Evolutionary conservation across 805 yeast genomes (phyloP), one percentile per base, ranked within the genome.

Genomic region (Zygosaccharomyces pseudorouxii): DNA sequence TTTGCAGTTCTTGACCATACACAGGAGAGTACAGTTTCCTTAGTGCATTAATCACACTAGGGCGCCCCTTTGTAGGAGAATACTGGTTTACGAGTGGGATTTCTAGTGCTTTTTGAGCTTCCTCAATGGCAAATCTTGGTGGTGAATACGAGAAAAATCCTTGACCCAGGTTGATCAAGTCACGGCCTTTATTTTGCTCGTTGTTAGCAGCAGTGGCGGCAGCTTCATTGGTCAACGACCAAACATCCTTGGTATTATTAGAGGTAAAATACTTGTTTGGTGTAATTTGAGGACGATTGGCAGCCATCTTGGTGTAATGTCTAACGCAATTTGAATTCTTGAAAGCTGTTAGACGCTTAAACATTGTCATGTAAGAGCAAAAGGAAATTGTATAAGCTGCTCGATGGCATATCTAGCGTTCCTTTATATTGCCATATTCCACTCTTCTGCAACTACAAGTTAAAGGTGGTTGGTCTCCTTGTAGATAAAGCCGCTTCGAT

Each of bases 131-230:
- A 69, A 93, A 93, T n/a, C 81, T 78, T 0, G 99, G 99, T 2
- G 99, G 99, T 27, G 90, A 79, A 66, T 92, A 93, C 2, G 97
- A 89, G 73, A 93, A 93, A 70, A 93, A 93, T 1, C 99, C 99
- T 68, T 93, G 99, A 29, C 99, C 99, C 49, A 93, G 76, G 60
- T 93, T 93, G 52, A 84, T 83, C 48, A 92, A 81, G 46, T 88
- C 86, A 58, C 84, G 76, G n/a, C 89, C 89, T 31, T 79, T 66
- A 40, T 80, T 81, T 36, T 70, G 70, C 2, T 64, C 57, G 47
- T 65, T 63, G 7, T 56, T 61, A 53, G 82, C 84, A 11, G 95
- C 89, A 4, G 79, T 80, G 2, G 95, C 95, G 0, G 98, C 97
- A 2, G 99, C 85, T 62, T 90, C 98, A 64, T 93, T 93, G 68